Conservation (phyloP, 768 basidiomycete species). For the Hericium rajendrae region DNA sequence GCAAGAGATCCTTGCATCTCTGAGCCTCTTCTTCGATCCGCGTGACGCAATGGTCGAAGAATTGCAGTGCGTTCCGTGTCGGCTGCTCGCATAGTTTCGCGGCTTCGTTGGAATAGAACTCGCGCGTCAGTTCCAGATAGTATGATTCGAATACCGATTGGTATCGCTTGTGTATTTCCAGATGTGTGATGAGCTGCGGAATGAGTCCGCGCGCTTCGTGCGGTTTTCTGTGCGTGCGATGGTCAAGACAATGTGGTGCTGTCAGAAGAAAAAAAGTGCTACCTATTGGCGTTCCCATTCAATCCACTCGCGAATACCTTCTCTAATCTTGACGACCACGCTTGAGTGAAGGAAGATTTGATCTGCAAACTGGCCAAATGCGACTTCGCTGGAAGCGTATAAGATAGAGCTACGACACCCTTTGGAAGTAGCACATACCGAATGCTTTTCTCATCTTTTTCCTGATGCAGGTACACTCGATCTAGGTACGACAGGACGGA, state of each 20-base stretch:
- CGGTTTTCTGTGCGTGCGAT: constrained; percentile 20
- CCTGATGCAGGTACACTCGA: constrained; percentile 3
- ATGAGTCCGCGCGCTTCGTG: constrained; percentile 35
- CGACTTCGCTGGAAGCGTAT: constrained; percentile 3
- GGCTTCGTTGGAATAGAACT: constrained; percentile 49
- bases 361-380: constrained; percentile 1
- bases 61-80: constrained; percentile 37
- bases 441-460: constrained; percentile 30
- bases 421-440: constrained; percentile 1
- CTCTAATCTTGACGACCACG: background rate
- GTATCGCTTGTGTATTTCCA: constrained; percentile 51
- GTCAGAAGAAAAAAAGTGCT: background rate
- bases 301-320: constrained; percentile 9
- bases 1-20: constrained; percentile 41
- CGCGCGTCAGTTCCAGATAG: constrained; percentile 39
- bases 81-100: constrained; percentile 24
- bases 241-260: background rate
- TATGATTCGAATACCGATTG: constrained; percentile 42
- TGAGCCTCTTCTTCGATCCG: constrained; percentile 49
- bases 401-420: background rate
- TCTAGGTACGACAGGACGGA: constrained; percentile 1
- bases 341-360: constrained; percentile 5
- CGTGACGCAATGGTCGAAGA: constrained; percentile 38
- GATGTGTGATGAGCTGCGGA: constrained; percentile 42
- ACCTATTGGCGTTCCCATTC: constrained; percentile 10